phyloP scores from a whole-genome alignment of 2,329 filamentous ascomycete genomes.

The Cyanodermella asteris region DNA sequence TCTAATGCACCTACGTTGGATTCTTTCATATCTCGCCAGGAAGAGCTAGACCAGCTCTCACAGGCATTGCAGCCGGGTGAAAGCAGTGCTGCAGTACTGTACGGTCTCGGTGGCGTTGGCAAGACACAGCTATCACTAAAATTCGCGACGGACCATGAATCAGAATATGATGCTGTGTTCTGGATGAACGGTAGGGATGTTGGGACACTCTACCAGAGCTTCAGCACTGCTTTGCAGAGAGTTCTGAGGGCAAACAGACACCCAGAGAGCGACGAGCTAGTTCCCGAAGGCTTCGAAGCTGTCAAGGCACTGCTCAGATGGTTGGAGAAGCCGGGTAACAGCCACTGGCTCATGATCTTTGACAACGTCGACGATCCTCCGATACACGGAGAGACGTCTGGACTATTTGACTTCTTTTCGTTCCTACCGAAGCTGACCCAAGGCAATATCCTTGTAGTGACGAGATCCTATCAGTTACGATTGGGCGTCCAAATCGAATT shows the following conservation, averaged over 20 bases:
- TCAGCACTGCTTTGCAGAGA: too few relatives aligned
- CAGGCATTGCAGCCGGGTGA: too few relatives aligned
- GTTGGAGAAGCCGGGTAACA: conserved; percentile 4
- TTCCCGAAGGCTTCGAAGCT: conserved; percentile 3
- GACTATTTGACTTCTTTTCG: conserved; percentile 5
- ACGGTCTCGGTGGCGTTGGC: conserved; percentile 8
- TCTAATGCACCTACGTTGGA: too few relatives aligned
- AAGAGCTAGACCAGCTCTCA: too few relatives aligned
- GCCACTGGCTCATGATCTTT: conserved; percentile 12
- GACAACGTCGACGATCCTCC: conserved; percentile 11
- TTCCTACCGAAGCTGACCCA: conserved; percentile 12
- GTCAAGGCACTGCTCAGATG: conserved; percentile 7
- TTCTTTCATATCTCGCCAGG: too few relatives aligned
- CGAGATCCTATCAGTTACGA: conserved; percentile 20
- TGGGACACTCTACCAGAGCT: too few relatives aligned
- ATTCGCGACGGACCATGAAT: conserved; percentile 8
- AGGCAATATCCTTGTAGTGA: conserved; percentile 11
- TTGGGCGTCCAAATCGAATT: conserved; percentile 19
- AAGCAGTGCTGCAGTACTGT: too few relatives aligned
- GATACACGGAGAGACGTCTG: conserved; percentile 3
- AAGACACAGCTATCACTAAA: conserved; percentile 8
- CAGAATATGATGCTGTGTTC: conserved; percentile 10
- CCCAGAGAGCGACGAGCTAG: conserved; percentile 2
- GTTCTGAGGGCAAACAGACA: too few relatives aligned
- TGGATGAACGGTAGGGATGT: too few relatives aligned